These are phyloP conservation scores for Pseudogymnoascus verrucosus DNA, from an alignment of 2,329 filamentous ascomycete genomes.

Conservation along the genomic window DNA sequence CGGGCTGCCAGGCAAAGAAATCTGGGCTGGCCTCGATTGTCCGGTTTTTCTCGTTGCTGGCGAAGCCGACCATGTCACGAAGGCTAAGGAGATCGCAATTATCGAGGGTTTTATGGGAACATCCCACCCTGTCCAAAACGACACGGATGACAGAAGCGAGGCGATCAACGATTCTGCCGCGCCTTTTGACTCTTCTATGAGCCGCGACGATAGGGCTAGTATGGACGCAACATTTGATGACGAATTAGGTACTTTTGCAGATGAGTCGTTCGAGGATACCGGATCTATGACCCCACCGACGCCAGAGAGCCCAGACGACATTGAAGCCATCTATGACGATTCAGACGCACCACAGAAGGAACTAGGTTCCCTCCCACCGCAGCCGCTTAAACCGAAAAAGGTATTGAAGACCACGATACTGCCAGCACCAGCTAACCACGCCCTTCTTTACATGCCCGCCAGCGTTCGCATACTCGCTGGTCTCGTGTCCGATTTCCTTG, in stretches of 20 bases:
- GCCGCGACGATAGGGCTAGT: neutral
- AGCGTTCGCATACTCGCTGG: conserved; percentile 71
- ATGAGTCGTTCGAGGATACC: neutral
- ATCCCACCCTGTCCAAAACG: conserved; percentile 20
- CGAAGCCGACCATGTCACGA: conserved; percentile 67
- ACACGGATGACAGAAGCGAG: conserved; percentile 25
- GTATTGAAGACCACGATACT: conserved; percentile 63
- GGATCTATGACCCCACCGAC: neutral
- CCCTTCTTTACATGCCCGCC: conserved; percentile 70
- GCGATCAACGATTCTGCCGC: conserved; percentile 42
- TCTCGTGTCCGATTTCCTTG: conserved; percentile 74
- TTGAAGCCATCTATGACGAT: conserved; percentile 29
- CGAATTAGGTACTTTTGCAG: neutral
- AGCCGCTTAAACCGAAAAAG: conserved; percentile 41
- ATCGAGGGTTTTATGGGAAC: conserved; percentile 43
- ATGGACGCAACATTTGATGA: neutral
- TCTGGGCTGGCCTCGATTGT: conserved; percentile 64
- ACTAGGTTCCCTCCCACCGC: conserved; percentile 36
- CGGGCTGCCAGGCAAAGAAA: conserved; percentile 59
- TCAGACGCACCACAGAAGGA: conserved; percentile 40
- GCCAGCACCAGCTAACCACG: conserved; percentile 71
- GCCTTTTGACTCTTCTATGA: conserved; percentile 33
- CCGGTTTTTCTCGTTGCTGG: conserved; percentile 76
- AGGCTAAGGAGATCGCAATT: conserved; percentile 60
- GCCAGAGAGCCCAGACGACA: neutral